Conservation (phyloP, 371 early-diverging fungal genomes). For the Mucor plumbeus region DNA sequence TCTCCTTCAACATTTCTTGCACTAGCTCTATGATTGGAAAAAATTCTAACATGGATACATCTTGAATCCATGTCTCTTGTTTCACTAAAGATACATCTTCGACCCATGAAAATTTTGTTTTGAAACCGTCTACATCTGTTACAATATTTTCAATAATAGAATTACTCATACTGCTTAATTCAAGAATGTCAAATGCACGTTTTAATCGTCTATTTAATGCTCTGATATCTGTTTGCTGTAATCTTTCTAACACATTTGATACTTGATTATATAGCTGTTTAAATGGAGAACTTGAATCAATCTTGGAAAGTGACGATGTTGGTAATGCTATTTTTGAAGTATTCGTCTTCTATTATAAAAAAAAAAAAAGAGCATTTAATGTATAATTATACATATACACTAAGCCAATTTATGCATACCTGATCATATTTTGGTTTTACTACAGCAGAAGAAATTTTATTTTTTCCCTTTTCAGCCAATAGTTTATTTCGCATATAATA, state of each 20-base stretch:
- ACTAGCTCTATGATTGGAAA: constrained; percentile 61
- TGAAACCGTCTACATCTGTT: constrained; percentile 61
- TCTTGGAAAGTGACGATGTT: background rate
- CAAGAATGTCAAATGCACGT: constrained; percentile 73
- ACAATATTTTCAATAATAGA: constrained; percentile 73
- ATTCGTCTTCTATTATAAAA: background rate
- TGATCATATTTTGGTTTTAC: background rate
- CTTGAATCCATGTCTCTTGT: constrained; percentile 29
- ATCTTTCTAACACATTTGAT: constrained; percentile 42
- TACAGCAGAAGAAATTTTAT: background rate
- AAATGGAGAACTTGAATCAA: constrained; percentile 28
- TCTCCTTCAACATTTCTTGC: constrained; percentile 68
- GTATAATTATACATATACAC: background rate
- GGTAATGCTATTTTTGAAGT: background rate
- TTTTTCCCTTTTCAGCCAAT: constrained; percentile 23
- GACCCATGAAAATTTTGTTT: constrained; percentile 59
- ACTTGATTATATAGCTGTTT: constrained; percentile 30
- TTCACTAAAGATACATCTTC: constrained; percentile 30
- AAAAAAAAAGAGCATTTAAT: background rate
- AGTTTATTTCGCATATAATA: constrained; percentile 32
- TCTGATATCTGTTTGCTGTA: constrained; percentile 62
- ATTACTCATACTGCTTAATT: constrained; percentile 75
- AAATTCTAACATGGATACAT: constrained; percentile 51
- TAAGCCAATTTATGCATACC: background rate
- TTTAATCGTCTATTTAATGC: constrained; percentile 63